Base-by-base conservation (phyloP, 495 filamentous ascomycete genomes). In the Zalerion maritima region DNA sequence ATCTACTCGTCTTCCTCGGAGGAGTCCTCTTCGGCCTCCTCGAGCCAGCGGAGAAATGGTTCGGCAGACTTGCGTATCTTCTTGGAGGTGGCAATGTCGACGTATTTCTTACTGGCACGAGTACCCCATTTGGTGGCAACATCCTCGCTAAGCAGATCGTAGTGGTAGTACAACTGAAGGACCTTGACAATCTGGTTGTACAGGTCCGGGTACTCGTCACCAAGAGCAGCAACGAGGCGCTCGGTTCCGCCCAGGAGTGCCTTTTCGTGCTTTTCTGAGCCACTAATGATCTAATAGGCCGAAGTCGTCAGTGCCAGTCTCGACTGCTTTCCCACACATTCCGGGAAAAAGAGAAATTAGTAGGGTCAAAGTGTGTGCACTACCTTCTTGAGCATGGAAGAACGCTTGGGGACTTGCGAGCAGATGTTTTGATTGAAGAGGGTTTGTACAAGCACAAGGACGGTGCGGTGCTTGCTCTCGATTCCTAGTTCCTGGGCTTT, bases 401-500 rank as follows among this genome's bases (percentile, higher is more conserved):
- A 79, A 44, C 89, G 86, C 48, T 60, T 64, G 36, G 73, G 67
- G 36, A 96, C 79, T 61, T 97, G 82, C 34, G 58, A 51, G 46
- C 73, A 63, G 36, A 97, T 89, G 47, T 77, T 76, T 35, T 92
- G 75, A 46, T 93, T 77, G 49, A 97, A 97, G 43, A 97, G 64
- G 42, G 82, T 85, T 64, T 92, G 83, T 22, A 85, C 82, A 32
- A 97, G 73, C 18, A 97, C 89, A 24, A 83, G 70, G 24, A 92
- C 60, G 28, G 91, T 94, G 60, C 76, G 82, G 65, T 94, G 82
- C 73, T 96, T 97, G 58, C 54, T 56, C 55, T 94, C 87, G 39
- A 97, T 91, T 47, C 89, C 86, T 28, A 94, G 69, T 42, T 94
- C 87, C 61, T 87, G 82, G 25, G 89, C 89, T 64, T 96, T 94